Evolutionary conservation across 2,329 filamentous ascomycete genomes (phyloP).

Genomic region (Ascochyta pisi): DNA sequence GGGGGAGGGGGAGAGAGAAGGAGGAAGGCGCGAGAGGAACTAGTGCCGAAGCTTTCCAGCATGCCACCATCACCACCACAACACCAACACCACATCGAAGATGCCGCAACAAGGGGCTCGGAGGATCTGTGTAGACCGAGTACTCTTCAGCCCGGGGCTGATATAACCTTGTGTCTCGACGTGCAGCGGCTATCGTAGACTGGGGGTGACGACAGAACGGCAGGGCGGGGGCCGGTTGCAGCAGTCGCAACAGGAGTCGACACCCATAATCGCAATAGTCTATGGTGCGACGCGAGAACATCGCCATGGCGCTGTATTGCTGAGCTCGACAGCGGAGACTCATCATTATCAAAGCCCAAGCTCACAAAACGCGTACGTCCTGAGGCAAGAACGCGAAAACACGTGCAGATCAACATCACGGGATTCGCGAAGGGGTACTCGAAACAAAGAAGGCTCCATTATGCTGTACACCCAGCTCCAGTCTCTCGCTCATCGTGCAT

Average conservation of each 20-base stretch:
- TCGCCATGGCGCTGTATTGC: background rate
- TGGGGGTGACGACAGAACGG: too few species aligned
- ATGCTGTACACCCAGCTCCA: background rate
- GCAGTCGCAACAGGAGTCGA: background rate
- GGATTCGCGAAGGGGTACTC: background rate
- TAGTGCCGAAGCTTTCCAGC: slow-evolving; percentile 9
- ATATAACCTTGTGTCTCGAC: too few species aligned
- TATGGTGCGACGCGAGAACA: background rate
- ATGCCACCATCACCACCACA: background rate
- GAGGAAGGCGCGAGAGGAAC: slow-evolving; percentile 1
- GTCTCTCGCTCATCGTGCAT: background rate
- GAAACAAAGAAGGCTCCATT: background rate
- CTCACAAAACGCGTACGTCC: background rate
- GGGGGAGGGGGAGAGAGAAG: background rate
- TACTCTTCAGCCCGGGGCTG: too few species aligned
- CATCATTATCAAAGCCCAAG: too few species aligned
- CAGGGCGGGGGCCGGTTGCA: background rate
- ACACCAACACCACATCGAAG: background rate
- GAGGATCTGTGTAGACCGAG: background rate
- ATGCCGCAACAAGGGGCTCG: background rate
- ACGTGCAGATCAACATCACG: slow-evolving; percentile 1
- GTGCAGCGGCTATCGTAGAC: too few species aligned
- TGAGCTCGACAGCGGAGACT: too few species aligned
- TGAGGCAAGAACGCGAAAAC: slow-evolving; percentile 1
- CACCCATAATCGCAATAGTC: background rate